Conservation (phyloP, 768 basidiomycete genomes). For the Rhizopogon vulgaris region DNA sequence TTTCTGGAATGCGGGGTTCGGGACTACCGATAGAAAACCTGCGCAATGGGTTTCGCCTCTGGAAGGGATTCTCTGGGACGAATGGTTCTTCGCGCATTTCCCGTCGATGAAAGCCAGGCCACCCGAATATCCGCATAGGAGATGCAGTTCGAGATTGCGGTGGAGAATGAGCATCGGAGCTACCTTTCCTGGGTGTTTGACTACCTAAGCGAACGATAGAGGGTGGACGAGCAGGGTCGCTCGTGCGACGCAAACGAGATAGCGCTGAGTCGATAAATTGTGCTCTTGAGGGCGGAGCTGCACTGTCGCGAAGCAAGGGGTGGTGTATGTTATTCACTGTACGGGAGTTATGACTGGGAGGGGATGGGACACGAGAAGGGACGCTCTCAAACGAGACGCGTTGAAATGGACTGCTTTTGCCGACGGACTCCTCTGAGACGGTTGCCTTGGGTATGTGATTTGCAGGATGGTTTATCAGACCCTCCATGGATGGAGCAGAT, state of each 20-base stretch:
- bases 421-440: conserved; percentile 32
- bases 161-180: conserved; percentile 26
- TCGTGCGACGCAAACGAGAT: conserved; percentile 3
- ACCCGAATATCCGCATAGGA: conserved; percentile 54
- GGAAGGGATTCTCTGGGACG: conserved; percentile 51
- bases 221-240: conserved; percentile 4
- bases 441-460: conserved; percentile 14
- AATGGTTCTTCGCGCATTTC: conserved; percentile 49
- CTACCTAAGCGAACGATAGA: conserved; percentile 7
- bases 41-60: conserved; percentile 18
- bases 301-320: conserved; percentile 15
- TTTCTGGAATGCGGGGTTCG: conserved; percentile 7
- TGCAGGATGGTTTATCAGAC: conserved; percentile 16
- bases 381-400: conserved; percentile 50
- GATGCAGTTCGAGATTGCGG: conserved; percentile 42
- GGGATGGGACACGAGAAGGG: conserved; percentile 30
- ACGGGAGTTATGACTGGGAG: conserved; percentile 22
- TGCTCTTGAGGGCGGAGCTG: conserved; percentile 4
- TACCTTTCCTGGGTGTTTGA: conserved; percentile 16
- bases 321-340: conserved; percentile 27
- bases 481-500: conserved; percentile 37
- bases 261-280: background rate
- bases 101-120: conserved; percentile 45
- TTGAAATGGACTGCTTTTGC: conserved; percentile 41
- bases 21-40: conserved; percentile 16